Evolutionary conservation across 2,329 filamentous ascomycete species (phyloP).

Genomic region (Pseudocercospora vitis): DNA sequence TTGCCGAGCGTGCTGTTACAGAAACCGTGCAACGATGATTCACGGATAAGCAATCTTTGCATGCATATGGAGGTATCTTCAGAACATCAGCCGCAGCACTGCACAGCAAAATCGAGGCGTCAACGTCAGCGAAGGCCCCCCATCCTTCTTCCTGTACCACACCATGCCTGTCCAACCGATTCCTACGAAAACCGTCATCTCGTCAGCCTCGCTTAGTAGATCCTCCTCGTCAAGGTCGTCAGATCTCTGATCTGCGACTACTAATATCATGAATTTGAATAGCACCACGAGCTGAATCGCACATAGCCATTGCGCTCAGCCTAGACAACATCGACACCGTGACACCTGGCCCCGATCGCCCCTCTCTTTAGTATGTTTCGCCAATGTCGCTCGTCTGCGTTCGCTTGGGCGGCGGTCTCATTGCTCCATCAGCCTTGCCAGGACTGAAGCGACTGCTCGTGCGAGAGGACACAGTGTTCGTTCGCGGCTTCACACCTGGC

Average conservation of each 20-base stretch:
- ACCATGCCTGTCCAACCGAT: conserved; percentile 8
- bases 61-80: conserved; percentile 19
- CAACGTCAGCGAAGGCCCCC: conserved; percentile 6
- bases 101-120: conserved; percentile 4
- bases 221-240: conserved; percentile 9
- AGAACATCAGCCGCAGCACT: conserved; percentile 12
- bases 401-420: conserved; percentile 50
- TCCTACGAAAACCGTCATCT: conserved; percentile 4
- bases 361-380: conserved; percentile 36
- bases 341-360: neutral
- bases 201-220: conserved; percentile 6
- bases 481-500: conserved; percentile 15
- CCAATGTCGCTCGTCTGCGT: conserved; percentile 40
- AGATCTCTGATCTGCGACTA: conserved; percentile 1
- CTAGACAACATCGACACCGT: neutral
- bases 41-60: conserved; percentile 6
- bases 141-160: conserved; percentile 6
- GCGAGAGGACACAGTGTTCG: conserved; percentile 18
- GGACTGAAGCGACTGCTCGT: conserved; percentile 23
- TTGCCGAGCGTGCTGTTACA: no score
- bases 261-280: neutral
- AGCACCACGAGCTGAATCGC: neutral
- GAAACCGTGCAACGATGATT: neutral
- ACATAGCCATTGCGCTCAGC: conserved; percentile 3
- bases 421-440: conserved; percentile 29